Conservation (phyloP, 2,329 filamentous ascomycete species). For the Cadophora sp. region DNA sequence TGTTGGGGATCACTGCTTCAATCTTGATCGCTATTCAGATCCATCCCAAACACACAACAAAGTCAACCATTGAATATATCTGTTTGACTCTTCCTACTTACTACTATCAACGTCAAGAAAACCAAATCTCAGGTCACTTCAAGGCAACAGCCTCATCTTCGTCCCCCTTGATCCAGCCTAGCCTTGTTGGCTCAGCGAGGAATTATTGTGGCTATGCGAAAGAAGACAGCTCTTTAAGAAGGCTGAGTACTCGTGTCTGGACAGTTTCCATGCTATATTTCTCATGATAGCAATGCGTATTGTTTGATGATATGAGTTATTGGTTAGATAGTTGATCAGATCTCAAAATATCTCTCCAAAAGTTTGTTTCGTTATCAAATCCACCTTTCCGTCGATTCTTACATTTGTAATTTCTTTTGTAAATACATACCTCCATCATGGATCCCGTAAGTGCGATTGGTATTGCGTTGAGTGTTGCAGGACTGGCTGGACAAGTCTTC, state of each 20-base stretch:
- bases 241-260: not conserved
- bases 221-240: not conserved
- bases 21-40: not conserved
- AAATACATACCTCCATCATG: slow-evolving; percentile 27
- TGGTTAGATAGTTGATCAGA: not conserved
- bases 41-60: not conserved
- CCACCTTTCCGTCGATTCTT: not conserved
- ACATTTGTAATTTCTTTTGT: not conserved
- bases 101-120: not conserved
- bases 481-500: slow-evolving; percentile 55
- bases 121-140: not conserved
- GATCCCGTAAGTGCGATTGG: slow-evolving; percentile 44
- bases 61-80: not conserved
- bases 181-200: slow-evolving; percentile 6
- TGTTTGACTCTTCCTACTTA: not conserved
- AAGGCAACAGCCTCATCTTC: not conserved
- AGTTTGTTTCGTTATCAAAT: not conserved
- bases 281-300: not conserved
- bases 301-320: not conserved
- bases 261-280: not conserved
- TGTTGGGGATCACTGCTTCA: not conserved
- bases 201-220: slow-evolving; percentile 1
- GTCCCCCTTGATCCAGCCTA: not conserved
- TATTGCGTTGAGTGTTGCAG: slow-evolving; percentile 49
- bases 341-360: not conserved